Conservation (phyloP, 1,284 basidiomycete species). For the Papiliotrema flavescens region DNA sequence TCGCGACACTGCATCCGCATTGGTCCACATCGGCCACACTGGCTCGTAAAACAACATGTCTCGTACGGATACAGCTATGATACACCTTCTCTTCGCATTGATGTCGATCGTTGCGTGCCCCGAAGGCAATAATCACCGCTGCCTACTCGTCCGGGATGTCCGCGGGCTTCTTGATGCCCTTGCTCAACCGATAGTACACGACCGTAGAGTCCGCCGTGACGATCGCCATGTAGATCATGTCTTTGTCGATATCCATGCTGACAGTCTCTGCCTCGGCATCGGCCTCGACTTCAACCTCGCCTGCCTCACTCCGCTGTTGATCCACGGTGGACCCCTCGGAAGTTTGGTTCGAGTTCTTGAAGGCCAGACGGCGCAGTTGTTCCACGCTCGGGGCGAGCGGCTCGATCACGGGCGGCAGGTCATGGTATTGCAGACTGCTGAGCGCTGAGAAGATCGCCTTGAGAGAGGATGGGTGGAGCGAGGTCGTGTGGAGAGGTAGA, state of each 20-base stretch:
- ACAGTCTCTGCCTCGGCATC: neutral
- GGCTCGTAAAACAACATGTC: no score
- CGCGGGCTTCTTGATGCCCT: slow-evolving; percentile 49
- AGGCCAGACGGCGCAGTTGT: slow-evolving; percentile 9
- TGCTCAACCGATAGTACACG: slow-evolving; percentile 49
- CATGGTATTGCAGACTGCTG: slow-evolving; percentile 6
- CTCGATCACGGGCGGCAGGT: slow-evolving; percentile 25
- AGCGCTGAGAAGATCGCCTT: slow-evolving; percentile 35
- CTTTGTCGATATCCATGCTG: slow-evolving; percentile 29
- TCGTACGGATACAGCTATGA: no score
- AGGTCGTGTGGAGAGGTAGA: slow-evolving; percentile 43
- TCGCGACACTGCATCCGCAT: no score
- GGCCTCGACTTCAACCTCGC: no score
- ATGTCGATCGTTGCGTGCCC: no score
- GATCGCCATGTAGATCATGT: slow-evolving; percentile 47
- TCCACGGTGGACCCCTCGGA: neutral
- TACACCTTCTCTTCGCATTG: no score
- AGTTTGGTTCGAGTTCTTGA: neutral
- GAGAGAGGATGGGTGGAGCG: slow-evolving; percentile 39
- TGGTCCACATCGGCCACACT: no score
- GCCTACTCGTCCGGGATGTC: slow-evolving; percentile 50
- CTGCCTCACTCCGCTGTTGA: slow-evolving; percentile 1
- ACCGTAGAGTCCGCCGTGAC: slow-evolving; percentile 46
- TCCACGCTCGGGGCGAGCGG: slow-evolving; percentile 26
- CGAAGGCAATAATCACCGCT: no score